Evolutionary conservation across 2,329 filamentous ascomycete species (phyloP).

Genomic region (Hypoxylon sp.): DNA sequence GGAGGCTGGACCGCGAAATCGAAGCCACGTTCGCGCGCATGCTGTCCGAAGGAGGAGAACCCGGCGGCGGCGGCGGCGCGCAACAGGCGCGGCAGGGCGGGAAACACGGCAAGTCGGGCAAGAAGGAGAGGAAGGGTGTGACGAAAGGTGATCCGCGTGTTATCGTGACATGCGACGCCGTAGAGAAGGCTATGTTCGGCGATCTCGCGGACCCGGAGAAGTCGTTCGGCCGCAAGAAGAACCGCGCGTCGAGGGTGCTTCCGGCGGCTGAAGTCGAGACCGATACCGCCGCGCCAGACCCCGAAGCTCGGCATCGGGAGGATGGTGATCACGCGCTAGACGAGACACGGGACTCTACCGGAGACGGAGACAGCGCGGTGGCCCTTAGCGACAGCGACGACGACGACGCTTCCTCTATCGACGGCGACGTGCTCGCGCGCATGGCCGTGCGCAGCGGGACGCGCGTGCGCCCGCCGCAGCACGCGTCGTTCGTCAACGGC

Average conservation of each 20-base stretch:
- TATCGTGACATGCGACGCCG: slow-evolving; percentile 61
- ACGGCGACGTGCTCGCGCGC: slow-evolving; percentile 45
- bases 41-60: slow-evolving; percentile 38
- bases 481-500: slow-evolving; percentile 64
- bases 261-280: slow-evolving; percentile 55
- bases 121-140: slow-evolving; percentile 48
- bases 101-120: slow-evolving; percentile 27
- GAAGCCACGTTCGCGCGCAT: slow-evolving; percentile 61
- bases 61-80: not conserved
- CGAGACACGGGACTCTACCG: not conserved
- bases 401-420: slow-evolving; percentile 19
- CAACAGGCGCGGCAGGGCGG: not conserved
- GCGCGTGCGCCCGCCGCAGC: slow-evolving; percentile 53
- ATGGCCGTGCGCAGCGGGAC: slow-evolving; percentile 55
- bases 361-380: slow-evolving; percentile 10
- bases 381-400: slow-evolving; percentile 23
- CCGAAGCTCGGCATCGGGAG: slow-evolving; percentile 42
- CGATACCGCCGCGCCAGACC: no score
- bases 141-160: slow-evolving; percentile 64
- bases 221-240: slow-evolving; percentile 58
- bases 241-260: slow-evolving; percentile 56
- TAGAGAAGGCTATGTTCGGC: slow-evolving; percentile 64
- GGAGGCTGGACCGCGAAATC: slow-evolving; percentile 62
- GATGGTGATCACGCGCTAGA: slow-evolving; percentile 58
- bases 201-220: slow-evolving; percentile 58